These are phyloP conservation scores for Margaritispora aquatica DNA, from an alignment of 495 filamentous ascomycete genomes.

Conservation along the genomic window DNA sequence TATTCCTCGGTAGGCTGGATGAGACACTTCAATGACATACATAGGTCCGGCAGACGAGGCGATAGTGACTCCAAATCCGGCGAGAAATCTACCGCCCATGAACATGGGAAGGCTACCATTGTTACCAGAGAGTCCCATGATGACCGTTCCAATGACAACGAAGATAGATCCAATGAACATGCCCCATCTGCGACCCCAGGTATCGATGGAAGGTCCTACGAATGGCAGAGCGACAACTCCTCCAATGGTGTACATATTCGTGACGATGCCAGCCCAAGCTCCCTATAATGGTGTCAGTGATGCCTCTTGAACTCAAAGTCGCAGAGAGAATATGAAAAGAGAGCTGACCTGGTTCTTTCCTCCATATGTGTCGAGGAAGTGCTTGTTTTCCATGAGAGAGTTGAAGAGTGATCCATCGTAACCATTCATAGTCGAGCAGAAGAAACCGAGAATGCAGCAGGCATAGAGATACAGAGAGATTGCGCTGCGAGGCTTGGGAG, in stretches of 20 bases:
- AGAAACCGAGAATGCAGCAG: constrained; percentile 30
- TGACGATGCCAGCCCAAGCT: constrained; percentile 8
- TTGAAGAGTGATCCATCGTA: constrained; percentile 45
- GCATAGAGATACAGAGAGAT: constrained; percentile 21
- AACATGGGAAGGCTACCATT: constrained; percentile 33
- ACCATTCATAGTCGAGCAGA: constrained; percentile 40
- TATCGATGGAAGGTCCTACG: constrained; percentile 29
- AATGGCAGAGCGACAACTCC: constrained; percentile 12
- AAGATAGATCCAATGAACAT: constrained; percentile 45
- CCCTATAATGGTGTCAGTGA: constrained; percentile 10
- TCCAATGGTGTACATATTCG: constrained; percentile 12
- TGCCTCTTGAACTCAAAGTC: constrained; percentile 1
- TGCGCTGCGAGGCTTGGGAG: background rate
- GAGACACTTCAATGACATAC: constrained; percentile 52
- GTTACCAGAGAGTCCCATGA: constrained; percentile 35
- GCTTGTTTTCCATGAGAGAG: constrained; percentile 3
- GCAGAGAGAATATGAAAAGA: background rate
- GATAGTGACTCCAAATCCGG: constrained; percentile 53
- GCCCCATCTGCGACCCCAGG: constrained; percentile 37
- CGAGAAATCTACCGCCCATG: constrained; percentile 54
- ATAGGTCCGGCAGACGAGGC: constrained; percentile 45
- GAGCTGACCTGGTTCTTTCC: background rate
- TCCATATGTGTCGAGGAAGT: background rate
- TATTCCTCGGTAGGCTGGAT: constrained; percentile 50
- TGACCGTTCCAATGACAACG: constrained; percentile 42